A percentile compares a stretch with the other conserved stretches of the same genome.
phyloP scores from a whole-genome alignment of 169 alveolate genomes.

The Babesia divergens region DNA sequence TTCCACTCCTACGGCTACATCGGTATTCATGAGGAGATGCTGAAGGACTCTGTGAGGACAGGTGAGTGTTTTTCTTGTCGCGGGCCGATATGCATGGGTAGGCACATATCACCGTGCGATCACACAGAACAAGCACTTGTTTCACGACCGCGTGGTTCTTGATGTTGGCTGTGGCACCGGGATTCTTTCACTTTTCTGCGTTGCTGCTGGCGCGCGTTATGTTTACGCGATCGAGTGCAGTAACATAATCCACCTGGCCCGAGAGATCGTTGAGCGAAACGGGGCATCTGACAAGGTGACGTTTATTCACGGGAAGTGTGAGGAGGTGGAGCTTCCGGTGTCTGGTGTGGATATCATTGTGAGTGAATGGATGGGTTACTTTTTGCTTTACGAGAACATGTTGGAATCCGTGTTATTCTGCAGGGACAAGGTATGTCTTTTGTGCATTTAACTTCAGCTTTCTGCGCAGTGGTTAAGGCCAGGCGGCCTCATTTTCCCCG shows the following conservation, averaged over 20 bases:
- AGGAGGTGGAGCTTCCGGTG: slow-evolving; percentile 89
- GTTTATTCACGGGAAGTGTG: slow-evolving; percentile 92
- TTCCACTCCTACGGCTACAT: slow-evolving; percentile 95
- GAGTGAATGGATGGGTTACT: slow-evolving; percentile 99
- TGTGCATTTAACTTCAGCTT: background rate
- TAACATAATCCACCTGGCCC: slow-evolving; percentile 91
- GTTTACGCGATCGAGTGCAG: slow-evolving; percentile 98
- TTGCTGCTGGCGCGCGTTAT: slow-evolving; percentile 95
- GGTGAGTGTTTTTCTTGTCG: slow-evolving; percentile 15
- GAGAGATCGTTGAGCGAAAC: slow-evolving; percentile 86
- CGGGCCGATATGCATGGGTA: background rate
- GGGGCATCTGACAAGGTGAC: slow-evolving; percentile 88
- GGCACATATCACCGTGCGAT: slow-evolving; percentile 86
- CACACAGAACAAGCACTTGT: slow-evolving; percentile 86
- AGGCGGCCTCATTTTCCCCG: slow-evolving; percentile 96
- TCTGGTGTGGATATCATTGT: slow-evolving; percentile 95
- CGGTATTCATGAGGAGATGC: slow-evolving; percentile 97
- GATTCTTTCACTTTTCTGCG: slow-evolving; percentile 94
- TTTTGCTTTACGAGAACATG: slow-evolving; percentile 96
- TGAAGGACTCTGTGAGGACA: slow-evolving; percentile 94
- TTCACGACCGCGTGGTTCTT: slow-evolving; percentile 92
- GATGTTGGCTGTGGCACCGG: slow-evolving; percentile 99
- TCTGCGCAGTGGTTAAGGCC: slow-evolving; percentile 84
- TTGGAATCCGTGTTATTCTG: slow-evolving; percentile 93
- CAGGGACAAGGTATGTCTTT: slow-evolving; percentile 86